A percentile compares a stretch with the other conserved stretches of the same genome.
phyloP scores from a whole-genome alignment of 495 filamentous ascomycete species.

The Friedmanniomyces endolithicus region DNA sequence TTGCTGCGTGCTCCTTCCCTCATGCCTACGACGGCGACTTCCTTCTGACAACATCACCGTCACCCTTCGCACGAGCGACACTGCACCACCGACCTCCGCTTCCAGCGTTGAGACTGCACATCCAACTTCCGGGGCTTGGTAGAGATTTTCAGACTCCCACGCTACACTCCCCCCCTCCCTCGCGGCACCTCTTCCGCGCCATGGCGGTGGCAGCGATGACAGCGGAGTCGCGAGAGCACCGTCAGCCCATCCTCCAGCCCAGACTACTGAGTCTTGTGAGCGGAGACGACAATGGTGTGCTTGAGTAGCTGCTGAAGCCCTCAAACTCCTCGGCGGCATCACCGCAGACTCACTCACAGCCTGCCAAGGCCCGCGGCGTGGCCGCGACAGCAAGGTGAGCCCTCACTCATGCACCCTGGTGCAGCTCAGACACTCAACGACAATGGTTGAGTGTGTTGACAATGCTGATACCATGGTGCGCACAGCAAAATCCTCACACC shows the following conservation, averaged over 20 bases:
- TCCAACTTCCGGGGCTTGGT: background rate
- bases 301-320: background rate
- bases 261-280: background rate
- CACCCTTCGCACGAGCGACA: background rate
- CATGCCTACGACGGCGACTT: background rate
- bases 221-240: background rate
- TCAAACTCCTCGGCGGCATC: background rate
- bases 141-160: background rate
- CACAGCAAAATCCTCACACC: background rate
- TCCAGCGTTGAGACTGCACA: background rate
- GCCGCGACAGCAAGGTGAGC: background rate
- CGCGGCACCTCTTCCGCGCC: background rate
- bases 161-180: background rate
- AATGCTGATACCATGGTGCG: background rate
- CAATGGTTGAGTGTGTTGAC: background rate
- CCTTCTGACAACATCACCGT: background rate
- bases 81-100: background rate
- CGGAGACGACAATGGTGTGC: background rate
- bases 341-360: background rate
- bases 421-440: background rate
- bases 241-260: background rate
- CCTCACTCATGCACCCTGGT: background rate
- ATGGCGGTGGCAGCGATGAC: background rate
- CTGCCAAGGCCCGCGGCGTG: background rate
- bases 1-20: too few relatives aligned